Evolutionary conservation across 2,329 filamentous ascomycete genomes (phyloP).

Genomic region (Stagonosporopsis chrysanthemi): DNA sequence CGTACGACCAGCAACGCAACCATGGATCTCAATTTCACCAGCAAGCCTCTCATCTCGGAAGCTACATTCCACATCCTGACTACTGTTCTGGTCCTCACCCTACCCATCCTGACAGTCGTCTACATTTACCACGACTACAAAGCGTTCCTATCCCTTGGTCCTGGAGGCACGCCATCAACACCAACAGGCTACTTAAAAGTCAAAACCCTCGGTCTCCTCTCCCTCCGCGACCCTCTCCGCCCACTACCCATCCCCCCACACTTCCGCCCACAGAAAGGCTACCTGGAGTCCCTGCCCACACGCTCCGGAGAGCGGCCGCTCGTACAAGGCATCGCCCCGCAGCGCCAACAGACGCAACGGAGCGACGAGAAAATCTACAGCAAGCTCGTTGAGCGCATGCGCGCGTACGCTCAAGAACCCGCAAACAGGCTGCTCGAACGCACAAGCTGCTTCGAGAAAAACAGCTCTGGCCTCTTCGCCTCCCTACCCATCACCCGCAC

Average conservation of each 20-base stretch:
- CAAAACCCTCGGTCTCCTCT: conserved; percentile 74
- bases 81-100: conserved; percentile 30
- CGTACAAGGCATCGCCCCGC: conserved; percentile 80
- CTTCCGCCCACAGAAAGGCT: conserved; percentile 64
- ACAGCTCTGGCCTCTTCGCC: conserved; percentile 78
- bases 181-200: conserved; percentile 76
- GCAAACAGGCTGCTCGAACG: conserved; percentile 55
- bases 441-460: conserved; percentile 81
- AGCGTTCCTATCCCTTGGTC: conserved; percentile 78
- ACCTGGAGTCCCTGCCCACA: conserved; percentile 67
- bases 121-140: conserved; percentile 73
- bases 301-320: conserved; percentile 70
- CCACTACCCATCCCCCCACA: conserved; percentile 62
- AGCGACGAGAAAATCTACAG: conserved; percentile 60
- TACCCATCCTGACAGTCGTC: conserved; percentile 39
- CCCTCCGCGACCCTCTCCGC: conserved; percentile 72
- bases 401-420: conserved; percentile 31
- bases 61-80: conserved; percentile 25
- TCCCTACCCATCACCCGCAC: conserved; percentile 70
- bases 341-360: conserved; percentile 77
- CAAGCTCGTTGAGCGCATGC: conserved; percentile 28
- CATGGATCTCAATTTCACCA: background rate
- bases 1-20: background rate
- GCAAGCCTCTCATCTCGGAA: conserved; percentile 13
- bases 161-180: conserved; percentile 80